Evolutionary conservation across 192 early-diverging fungal species (phyloP).

Genomic region (Coemansia sp.): DNA sequence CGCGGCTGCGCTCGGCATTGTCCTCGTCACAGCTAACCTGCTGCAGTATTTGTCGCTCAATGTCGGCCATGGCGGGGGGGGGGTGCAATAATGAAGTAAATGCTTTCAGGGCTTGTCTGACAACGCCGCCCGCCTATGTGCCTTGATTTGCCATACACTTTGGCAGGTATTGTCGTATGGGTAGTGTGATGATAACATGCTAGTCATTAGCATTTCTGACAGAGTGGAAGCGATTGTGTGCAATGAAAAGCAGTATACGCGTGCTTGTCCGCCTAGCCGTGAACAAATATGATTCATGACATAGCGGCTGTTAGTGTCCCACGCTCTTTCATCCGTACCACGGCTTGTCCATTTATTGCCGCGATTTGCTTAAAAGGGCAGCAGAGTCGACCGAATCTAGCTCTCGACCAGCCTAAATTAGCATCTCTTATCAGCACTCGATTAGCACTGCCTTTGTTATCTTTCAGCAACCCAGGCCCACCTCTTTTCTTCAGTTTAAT

Average conservation of each 20-base stretch:
- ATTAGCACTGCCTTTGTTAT: not conserved
- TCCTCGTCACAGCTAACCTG: slow-evolving; percentile 17
- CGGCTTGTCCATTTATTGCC: not conserved
- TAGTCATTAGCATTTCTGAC: not conserved
- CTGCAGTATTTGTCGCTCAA: slow-evolving; percentile 11
- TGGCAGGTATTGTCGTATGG: not conserved
- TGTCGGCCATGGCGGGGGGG: slow-evolving; percentile 14
- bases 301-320: not conserved
- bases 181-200: not conserved
- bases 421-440: not conserved
- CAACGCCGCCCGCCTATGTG: not conserved
- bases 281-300: too few species aligned
- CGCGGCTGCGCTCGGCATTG: slow-evolving; percentile 4
- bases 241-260: not conserved
- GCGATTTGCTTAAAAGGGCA: not conserved
- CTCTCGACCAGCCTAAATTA: not conserved
- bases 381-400: not conserved
- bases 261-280: too few species aligned
- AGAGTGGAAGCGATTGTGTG: slow-evolving; percentile 1
- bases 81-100: not conserved
- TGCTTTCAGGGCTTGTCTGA: not conserved
- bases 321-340: not conserved
- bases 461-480: not conserved
- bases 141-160: not conserved
- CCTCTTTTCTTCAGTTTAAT: not conserved